Conservation (phyloP, 441 rosid species). For the Gossypium davidsonii region DNA sequence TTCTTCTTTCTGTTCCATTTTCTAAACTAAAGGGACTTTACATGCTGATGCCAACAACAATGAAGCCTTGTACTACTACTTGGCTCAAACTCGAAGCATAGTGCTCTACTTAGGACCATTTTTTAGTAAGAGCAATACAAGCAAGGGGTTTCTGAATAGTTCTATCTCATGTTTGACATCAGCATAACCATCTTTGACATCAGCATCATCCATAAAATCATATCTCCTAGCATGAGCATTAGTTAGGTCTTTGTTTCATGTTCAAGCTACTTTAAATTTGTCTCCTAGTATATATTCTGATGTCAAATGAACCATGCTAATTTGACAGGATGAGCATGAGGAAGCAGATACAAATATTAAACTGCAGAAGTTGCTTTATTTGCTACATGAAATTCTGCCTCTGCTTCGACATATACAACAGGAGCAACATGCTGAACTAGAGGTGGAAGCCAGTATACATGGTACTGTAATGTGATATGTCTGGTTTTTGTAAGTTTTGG, state of each 20-base stretch:
- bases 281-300: background rate
- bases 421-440: conserved; percentile 43
- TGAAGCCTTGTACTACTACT: background rate
- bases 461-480: conserved; percentile 27
- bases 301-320: background rate
- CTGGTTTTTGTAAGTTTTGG: conserved; percentile 3
- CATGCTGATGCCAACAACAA: background rate
- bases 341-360: conserved; percentile 24
- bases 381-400: conserved; percentile 39
- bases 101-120: background rate
- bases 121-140: background rate
- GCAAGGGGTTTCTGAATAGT: background rate
- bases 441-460: conserved; percentile 28
- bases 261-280: background rate
- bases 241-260: background rate
- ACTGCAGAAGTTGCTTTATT: conserved; percentile 36
- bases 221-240: background rate
- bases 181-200: background rate
- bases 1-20: background rate
- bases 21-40: background rate
- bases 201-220: background rate
- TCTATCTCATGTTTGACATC: background rate
- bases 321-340: conserved; percentile 28
- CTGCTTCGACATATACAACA: conserved; percentile 38
- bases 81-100: background rate